Evolutionary conservation across 1,284 basidiomycete genomes (phyloP).

Genomic region (Cronartium quercuum): DNA sequence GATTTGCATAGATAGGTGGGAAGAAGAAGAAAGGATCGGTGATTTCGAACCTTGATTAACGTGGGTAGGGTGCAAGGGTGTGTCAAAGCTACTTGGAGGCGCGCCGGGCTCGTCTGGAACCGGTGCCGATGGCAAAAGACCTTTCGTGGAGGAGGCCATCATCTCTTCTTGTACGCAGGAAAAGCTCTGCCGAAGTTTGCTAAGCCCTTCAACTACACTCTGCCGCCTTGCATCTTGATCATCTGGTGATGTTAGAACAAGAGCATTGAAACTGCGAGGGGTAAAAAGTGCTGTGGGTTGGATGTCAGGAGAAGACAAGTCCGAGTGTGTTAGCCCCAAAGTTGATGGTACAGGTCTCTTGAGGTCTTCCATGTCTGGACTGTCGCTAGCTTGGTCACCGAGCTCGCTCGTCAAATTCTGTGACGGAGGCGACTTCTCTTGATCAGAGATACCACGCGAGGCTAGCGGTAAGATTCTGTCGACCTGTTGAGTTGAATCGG

Average conservation of each 20-base stretch:
- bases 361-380: background rate
- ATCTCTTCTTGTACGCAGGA: background rate
- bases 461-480: background rate
- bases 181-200: background rate
- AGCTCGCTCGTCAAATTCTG: background rate
- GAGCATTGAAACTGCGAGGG: background rate
- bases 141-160: background rate
- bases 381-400: too few relatives aligned
- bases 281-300: background rate
- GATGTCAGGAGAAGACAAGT: background rate
- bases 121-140: background rate
- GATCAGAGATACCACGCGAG: too few relatives aligned
- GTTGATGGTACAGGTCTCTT: background rate
- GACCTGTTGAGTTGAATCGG: background rate
- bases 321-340: background rate
- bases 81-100: background rate
- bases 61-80: background rate
- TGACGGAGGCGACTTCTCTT: too few relatives aligned
- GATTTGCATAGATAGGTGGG: constrained; percentile 41
- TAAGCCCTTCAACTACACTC: background rate
- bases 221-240: background rate
- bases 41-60: background rate
- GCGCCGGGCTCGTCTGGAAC: background rate
- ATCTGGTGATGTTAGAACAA: background rate
- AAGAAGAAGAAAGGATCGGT: background rate